phyloP scores from a whole-genome alignment of 495 filamentous ascomycete genomes.

The Parathielavia appendiculata region DNA sequence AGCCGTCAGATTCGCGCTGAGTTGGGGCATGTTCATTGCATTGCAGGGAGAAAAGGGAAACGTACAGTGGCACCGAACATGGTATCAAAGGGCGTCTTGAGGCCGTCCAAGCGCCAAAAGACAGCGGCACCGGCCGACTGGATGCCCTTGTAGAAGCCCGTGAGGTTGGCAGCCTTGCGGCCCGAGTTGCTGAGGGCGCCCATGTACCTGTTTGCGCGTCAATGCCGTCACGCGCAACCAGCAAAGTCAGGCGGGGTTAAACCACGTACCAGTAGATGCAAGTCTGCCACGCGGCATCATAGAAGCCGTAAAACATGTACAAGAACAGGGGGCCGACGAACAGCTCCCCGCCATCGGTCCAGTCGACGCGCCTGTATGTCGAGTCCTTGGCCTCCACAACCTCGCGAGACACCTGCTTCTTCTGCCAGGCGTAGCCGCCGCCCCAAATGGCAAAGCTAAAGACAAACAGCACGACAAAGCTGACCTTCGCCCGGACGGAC shows the following conservation, averaged over 20 bases:
- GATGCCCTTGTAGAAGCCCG: conserved; percentile 93
- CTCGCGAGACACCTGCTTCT: conserved; percentile 49
- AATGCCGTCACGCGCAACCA: not conserved
- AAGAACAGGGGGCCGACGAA: conserved; percentile 84
- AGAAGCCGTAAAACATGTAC: conserved; percentile 92
- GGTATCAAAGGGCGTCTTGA: conserved; percentile 57
- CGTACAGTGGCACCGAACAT: conserved; percentile 51
- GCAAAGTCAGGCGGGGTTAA: not conserved
- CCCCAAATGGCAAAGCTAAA: conserved; percentile 84
- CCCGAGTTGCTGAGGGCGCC: conserved; percentile 86
- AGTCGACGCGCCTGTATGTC: conserved; percentile 49
- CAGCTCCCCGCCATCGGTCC: conserved; percentile 48
- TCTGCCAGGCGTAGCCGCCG: conserved; percentile 78
- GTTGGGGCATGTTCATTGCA: not conserved
- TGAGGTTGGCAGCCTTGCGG: conserved; percentile 86
- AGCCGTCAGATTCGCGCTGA: too few species aligned
- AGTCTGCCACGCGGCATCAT: conserved; percentile 82
- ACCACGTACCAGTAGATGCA: conserved; percentile 73
- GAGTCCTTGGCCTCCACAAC: conserved; percentile 33
- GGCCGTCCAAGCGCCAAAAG: conserved; percentile 72
- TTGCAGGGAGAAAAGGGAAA: not conserved
- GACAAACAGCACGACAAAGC: conserved; percentile 60
- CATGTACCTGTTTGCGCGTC: conserved; percentile 62
- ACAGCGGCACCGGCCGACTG: conserved; percentile 91
- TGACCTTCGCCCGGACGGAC: conserved; percentile 67